Evolutionary conservation across 306 rosid species (phyloP).

Genomic region (Acacia acuminata): DNA sequence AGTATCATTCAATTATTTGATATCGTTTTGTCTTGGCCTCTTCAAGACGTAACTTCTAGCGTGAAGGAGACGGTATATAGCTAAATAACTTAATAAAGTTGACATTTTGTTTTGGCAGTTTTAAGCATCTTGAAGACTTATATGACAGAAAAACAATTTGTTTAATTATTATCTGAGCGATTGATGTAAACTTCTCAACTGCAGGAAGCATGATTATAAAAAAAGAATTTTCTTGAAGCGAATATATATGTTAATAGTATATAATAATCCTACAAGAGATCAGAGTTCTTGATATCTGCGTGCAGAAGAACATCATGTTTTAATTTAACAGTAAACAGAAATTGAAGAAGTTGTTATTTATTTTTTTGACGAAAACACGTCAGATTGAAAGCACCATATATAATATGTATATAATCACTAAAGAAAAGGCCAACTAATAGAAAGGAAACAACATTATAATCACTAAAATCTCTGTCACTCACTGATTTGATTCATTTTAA

Average conservation of each 20-base stretch:
- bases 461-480: constrained; percentile 29
- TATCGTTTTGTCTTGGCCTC: not conserved
- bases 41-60: constrained; percentile 32
- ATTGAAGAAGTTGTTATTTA: not conserved
- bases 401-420: constrained; percentile 5
- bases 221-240: not conserved
- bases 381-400: constrained; percentile 40
- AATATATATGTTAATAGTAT: no score
- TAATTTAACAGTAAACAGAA: constrained; percentile 34
- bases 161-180: constrained; percentile 12
- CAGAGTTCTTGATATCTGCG: constrained; percentile 36
- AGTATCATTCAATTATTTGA: constrained; percentile 2
- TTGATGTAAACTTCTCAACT: constrained; percentile 38
- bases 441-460: no score
- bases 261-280: not conserved
- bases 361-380: not conserved
- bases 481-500: not conserved
- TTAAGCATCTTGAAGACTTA: constrained; percentile 37
- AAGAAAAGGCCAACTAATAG: no score
- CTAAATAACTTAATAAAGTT: constrained; percentile 32
- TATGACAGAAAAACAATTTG: not conserved
- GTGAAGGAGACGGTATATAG: constrained; percentile 24
- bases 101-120: constrained; percentile 29
- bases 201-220: not conserved
- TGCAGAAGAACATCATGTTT: not conserved